Evolutionary conservation across 2,329 filamentous ascomycete species (phyloP).

Genomic region (Colletotrichum chlorophyti): DNA sequence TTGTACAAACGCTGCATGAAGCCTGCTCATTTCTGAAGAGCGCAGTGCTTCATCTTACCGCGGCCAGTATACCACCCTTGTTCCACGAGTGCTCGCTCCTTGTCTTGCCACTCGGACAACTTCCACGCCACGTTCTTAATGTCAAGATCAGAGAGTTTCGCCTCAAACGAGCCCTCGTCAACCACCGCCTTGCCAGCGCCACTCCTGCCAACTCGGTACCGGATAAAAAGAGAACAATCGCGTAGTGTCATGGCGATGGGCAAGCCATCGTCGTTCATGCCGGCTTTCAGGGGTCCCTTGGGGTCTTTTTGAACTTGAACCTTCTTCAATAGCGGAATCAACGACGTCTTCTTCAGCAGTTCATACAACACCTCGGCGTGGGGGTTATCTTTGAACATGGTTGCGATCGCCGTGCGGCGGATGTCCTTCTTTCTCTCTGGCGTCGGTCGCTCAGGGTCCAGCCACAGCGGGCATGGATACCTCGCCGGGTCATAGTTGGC

Average conservation of each 20-base stretch:
- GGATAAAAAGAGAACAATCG: slow-evolving; percentile 79
- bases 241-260: slow-evolving; percentile 80
- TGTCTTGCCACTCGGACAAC: slow-evolving; percentile 70
- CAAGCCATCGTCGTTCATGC: slow-evolving; percentile 54
- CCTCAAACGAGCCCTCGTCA: slow-evolving; percentile 49
- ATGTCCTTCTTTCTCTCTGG: not conserved
- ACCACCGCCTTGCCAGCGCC: not conserved
- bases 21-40: not conserved
- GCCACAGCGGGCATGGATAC: slow-evolving; percentile 27
- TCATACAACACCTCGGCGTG: slow-evolving; percentile 6
- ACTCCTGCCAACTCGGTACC: slow-evolving; percentile 34
- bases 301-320: slow-evolving; percentile 51
- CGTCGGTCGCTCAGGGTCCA: slow-evolving; percentile 11
- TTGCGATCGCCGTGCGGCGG: slow-evolving; percentile 5
- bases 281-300: slow-evolving; percentile 49
- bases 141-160: slow-evolving; percentile 78
- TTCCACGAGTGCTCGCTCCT: slow-evolving; percentile 68
- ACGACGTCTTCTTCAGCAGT: not conserved
- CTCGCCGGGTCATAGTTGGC: slow-evolving; percentile 8
- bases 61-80: slow-evolving; percentile 68
- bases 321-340: slow-evolving; percentile 1
- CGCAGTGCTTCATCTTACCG: slow-evolving; percentile 24
- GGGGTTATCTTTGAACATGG: slow-evolving; percentile 16
- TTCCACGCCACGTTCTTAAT: slow-evolving; percentile 75
- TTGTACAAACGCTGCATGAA: slow-evolving; percentile 1